Evolutionary conservation across 2,329 filamentous ascomycete species (phyloP).

Genomic region (Penicillium sp.): DNA sequence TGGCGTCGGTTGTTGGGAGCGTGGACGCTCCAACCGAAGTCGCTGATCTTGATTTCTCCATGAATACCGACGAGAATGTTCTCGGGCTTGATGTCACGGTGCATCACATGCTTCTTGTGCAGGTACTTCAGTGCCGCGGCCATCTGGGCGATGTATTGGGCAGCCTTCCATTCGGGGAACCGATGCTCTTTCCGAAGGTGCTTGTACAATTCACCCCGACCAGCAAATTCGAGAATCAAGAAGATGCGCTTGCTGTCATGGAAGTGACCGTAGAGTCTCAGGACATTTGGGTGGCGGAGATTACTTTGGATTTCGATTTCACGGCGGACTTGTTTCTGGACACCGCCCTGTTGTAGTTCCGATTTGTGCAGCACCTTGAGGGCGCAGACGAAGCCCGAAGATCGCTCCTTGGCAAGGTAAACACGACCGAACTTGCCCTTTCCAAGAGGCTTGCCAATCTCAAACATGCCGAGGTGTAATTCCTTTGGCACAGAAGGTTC

Average conservation of each 20-base stretch:
- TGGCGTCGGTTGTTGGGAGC: conserved; percentile 90
- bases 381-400: conserved; percentile 77
- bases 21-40: conserved; percentile 98
- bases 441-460: conserved; percentile 80
- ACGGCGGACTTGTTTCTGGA: conserved; percentile 82
- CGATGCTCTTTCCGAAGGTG: conserved; percentile 73
- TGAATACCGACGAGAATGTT: conserved; percentile 96
- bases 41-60: conserved; percentile 96
- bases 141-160: conserved; percentile 87
- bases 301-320: conserved; percentile 91
- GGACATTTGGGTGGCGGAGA: conserved; percentile 79
- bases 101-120: conserved; percentile 96
- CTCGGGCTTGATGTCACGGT: conserved; percentile 95
- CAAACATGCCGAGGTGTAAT: conserved; percentile 91
- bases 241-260: conserved; percentile 87
- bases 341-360: conserved; percentile 74
- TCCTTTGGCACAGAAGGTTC: conserved; percentile 55
- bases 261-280: conserved; percentile 82
- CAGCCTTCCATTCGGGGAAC: conserved; percentile 82
- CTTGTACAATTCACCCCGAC: conserved; percentile 84
- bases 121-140: conserved; percentile 85
- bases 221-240: conserved; percentile 81
- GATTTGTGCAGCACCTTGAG: conserved; percentile 84
- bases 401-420: conserved; percentile 77
- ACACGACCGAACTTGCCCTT: conserved; percentile 88